These are phyloP conservation scores for Pichia sp. DNA, from an alignment of 1,139 yeast genomes.

Conservation along the genomic window DNA sequence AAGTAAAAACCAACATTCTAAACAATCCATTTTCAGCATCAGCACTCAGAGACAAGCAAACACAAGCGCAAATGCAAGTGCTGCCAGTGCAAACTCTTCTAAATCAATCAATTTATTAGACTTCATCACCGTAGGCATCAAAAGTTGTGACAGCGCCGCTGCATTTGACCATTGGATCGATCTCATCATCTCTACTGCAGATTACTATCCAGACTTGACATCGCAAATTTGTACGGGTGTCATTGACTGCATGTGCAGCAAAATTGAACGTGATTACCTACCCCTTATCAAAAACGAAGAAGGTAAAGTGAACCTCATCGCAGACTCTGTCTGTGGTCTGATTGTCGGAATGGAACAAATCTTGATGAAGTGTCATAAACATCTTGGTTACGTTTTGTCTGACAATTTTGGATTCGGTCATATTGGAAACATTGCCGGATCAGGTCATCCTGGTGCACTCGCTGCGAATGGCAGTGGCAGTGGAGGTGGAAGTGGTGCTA, in stretches of 20 bases:
- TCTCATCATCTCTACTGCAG: slow-evolving; percentile 18
- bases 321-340: slow-evolving; percentile 43
- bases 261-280: slow-evolving; percentile 27
- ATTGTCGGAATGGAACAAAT: slow-evolving; percentile 64
- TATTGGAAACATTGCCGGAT: background rate
- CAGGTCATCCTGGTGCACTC: too few relatives aligned
- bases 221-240: slow-evolving; percentile 45
- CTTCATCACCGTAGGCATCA: slow-evolving; percentile 21
- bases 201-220: slow-evolving; percentile 27
- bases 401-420: slow-evolving; percentile 23
- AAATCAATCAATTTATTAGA: slow-evolving; percentile 19
- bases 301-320: slow-evolving; percentile 26
- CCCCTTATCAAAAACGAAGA: slow-evolving; percentile 1
- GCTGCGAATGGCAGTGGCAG: background rate
- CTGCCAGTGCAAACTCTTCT: slow-evolving; percentile 9
- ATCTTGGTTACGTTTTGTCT: slow-evolving; percentile 26
- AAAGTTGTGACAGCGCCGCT: slow-evolving; percentile 15
- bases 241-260: slow-evolving; percentile 43
- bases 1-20: slow-evolving; percentile 13
- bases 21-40: slow-evolving; percentile 17
- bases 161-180: slow-evolving; percentile 23
- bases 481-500: background rate
- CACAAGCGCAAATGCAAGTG: too few relatives aligned
- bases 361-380: slow-evolving; percentile 55
- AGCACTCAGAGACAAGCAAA: too few relatives aligned